Percentiles rank a stretch among this genome's conserved stretches.
phyloP scores from a whole-genome alignment of 441 rosid species.

The Jatropha multifida region DNA sequence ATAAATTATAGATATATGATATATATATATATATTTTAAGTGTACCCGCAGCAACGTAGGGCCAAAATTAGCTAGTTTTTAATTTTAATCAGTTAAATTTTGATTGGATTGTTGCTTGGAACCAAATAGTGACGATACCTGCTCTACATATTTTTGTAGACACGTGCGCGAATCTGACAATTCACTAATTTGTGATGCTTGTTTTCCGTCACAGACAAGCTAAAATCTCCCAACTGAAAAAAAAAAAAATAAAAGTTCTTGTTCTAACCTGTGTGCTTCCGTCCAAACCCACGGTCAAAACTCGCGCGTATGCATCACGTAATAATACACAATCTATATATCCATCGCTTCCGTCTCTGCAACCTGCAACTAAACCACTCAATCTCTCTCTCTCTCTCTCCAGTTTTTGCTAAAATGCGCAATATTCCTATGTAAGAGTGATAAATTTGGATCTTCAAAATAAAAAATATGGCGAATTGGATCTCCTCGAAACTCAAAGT shows the following conservation, averaged over 20 bases:
- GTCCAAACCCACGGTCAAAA: not conserved
- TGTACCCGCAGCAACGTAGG: too few relatives aligned
- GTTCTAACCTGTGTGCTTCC: not conserved
- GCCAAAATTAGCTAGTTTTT: too few relatives aligned
- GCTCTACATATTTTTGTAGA: not conserved
- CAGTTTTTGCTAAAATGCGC: slow-evolving; percentile 21
- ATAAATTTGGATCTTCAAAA: not conserved
- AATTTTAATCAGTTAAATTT: too few relatives aligned
- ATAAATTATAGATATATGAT: too few relatives aligned
- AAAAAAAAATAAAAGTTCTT: not conserved
- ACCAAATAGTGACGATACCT: too few relatives aligned
- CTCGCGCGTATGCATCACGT: not conserved
- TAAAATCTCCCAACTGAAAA: not conserved
- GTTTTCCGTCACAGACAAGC: not conserved
- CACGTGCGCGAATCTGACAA: not conserved
- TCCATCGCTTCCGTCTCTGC: slow-evolving; percentile 17
- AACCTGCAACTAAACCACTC: slow-evolving; percentile 22
- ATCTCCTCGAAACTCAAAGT: slow-evolving; percentile 95
- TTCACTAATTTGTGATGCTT: not conserved
- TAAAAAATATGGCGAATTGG: slow-evolving; percentile 72
- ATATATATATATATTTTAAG: too few relatives aligned
- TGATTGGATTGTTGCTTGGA: too few relatives aligned
- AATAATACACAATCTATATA: slow-evolving; percentile 11
- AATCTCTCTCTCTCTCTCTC: not conserved
- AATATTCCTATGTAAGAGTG: not conserved